A percentile compares a stretch with the other conserved stretches of the same genome.
Evolutionary conservation across 768 basidiomycete species (phyloP).

Genomic region (Mycena alexandri): DNA sequence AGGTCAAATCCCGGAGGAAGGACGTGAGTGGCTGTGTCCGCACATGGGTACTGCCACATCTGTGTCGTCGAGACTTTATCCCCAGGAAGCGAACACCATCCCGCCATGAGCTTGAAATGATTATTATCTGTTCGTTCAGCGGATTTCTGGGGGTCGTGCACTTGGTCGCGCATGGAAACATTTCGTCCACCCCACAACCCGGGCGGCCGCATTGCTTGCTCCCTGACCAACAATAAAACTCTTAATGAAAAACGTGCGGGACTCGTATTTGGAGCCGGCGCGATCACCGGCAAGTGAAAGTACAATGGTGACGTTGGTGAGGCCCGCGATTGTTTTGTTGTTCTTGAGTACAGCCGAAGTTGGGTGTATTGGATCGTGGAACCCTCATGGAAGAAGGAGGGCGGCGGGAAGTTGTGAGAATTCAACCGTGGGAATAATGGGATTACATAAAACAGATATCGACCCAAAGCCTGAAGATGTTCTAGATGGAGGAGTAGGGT

Average conservation of each 20-base stretch:
- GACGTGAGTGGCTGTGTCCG: background rate
- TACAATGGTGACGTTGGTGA: constrained; percentile 3
- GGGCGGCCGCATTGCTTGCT: background rate
- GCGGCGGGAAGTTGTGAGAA: too few species aligned
- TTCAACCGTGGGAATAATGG: too few species aligned
- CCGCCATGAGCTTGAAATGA: constrained; percentile 1
- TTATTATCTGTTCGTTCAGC: background rate
- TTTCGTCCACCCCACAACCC: background rate
- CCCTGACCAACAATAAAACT: background rate
- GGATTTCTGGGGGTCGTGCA: background rate
- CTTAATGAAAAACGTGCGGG: constrained; percentile 15
- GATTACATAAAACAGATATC: too few species aligned
- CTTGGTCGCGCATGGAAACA: too few species aligned
- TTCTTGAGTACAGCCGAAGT: too few species aligned
- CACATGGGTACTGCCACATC: background rate
- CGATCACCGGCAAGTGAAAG: constrained; percentile 3
- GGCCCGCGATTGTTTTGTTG: constrained; percentile 7
- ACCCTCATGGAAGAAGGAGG: too few species aligned
- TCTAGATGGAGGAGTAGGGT: too few species aligned
- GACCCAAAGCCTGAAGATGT: too few species aligned
- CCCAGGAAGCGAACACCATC: background rate
- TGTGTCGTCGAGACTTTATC: background rate
- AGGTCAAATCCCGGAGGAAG: constrained; percentile 2
- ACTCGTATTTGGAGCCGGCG: constrained; percentile 20
- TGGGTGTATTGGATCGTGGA: too few species aligned